Conservation (phyloP, 148 eudicot species). For the Camellia japonica region DNA sequence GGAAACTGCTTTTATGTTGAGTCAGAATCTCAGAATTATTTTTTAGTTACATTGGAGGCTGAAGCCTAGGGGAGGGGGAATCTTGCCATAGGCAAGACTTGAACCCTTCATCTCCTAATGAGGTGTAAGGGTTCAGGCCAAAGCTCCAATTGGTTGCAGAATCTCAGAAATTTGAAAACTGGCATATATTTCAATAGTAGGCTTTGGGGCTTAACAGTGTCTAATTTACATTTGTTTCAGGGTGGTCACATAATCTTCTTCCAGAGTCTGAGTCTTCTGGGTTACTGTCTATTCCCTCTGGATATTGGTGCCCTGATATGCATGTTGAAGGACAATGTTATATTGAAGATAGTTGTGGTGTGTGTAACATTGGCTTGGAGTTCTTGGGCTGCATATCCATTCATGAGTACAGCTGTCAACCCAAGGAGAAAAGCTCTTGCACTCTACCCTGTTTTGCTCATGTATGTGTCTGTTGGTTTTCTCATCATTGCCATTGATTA, state of each 20-base stretch:
- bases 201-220: background rate
- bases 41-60: too few relatives aligned
- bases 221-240: slow-evolving; percentile 31
- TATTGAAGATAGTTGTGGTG: slow-evolving; percentile 71
- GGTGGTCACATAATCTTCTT: slow-evolving; percentile 99
- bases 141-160: too few relatives aligned
- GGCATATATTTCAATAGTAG: background rate
- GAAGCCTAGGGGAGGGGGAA: too few relatives aligned
- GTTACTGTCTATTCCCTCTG: slow-evolving; percentile 93
- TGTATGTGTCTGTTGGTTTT: slow-evolving; percentile 98
- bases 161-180: background rate
- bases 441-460: slow-evolving; percentile 90
- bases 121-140: too few relatives aligned
- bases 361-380: slow-evolving; percentile 91
- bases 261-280: slow-evolving; percentile 92
- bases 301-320: slow-evolving; percentile 88
- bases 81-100: too few relatives aligned
- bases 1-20: background rate
- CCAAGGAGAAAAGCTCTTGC: slow-evolving; percentile 97
- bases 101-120: too few relatives aligned
- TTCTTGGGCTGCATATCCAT: slow-evolving; percentile 99
- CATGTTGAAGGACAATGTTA: slow-evolving; percentile 81
- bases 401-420: slow-evolving; percentile 93
- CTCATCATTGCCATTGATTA: slow-evolving; percentile 92
- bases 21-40: background rate